These are phyloP conservation scores for Pouteria glomerata DNA, from an alignment of 148 eudicot genomes.

Conservation along the genomic window DNA sequence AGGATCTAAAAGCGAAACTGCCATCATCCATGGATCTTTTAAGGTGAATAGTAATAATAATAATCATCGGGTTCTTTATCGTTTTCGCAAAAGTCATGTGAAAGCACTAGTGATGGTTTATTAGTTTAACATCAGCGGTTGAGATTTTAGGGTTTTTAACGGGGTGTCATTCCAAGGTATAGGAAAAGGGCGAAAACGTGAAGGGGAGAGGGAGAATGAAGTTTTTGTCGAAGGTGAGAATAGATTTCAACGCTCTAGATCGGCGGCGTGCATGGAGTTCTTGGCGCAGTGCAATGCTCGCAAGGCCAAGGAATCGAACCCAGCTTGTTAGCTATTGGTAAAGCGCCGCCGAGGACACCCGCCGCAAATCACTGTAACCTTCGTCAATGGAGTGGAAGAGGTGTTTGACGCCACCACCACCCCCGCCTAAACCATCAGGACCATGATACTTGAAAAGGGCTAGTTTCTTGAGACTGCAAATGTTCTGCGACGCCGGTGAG, in stretches of 20 bases:
- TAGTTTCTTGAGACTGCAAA: constrained; percentile 72
- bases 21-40: no score
- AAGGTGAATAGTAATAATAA: no score
- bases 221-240: constrained; percentile 73
- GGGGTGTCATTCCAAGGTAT: no score
- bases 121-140: no score
- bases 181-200: not conserved
- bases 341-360: constrained; percentile 86
- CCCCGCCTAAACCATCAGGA: constrained; percentile 66
- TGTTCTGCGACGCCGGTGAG: constrained; percentile 93
- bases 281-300: constrained; percentile 78
- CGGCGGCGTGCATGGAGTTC: constrained; percentile 70
- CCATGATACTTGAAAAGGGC: constrained; percentile 76
- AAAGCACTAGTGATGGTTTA: no score
- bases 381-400: constrained; percentile 79
- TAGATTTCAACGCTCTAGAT: constrained; percentile 91
- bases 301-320: constrained; percentile 82
- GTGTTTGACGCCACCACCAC: constrained; percentile 72
- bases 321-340: constrained; percentile 56
- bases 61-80: no score
- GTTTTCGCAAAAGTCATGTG: no score
- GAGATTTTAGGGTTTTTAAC: no score
- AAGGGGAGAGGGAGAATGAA: constrained; percentile 25
- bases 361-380: constrained; percentile 80
- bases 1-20: no score